A percentile compares a stretch with the other conserved stretches of the same genome.
These are phyloP conservation scores for Trapa bicornis DNA, from an alignment of 345 rosid genomes.

Conservation along the genomic window DNA sequence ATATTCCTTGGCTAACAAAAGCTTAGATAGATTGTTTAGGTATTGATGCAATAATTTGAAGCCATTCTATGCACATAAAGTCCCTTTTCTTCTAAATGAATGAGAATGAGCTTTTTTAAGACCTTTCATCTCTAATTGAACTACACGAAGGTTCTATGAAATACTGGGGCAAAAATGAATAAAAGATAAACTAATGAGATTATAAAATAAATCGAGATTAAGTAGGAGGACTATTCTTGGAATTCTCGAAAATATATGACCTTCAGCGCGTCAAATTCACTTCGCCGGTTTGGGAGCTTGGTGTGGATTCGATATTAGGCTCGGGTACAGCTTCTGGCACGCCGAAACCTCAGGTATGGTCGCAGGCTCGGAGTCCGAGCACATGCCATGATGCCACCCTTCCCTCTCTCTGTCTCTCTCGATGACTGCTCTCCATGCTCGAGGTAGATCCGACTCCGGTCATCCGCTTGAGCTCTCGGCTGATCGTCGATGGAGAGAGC, in stretches of 20 bases:
- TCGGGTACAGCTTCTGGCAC: constrained; percentile 21
- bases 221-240: not conserved
- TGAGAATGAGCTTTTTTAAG: too few relatives aligned
- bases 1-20: too few relatives aligned
- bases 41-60: too few relatives aligned
- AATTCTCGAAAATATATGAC: constrained; percentile 1
- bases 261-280: not conserved
- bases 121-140: too few relatives aligned
- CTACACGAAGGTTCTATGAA: too few relatives aligned
- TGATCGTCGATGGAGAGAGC: not conserved
- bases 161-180: not conserved
- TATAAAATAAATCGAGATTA: not conserved
- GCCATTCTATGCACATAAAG: too few relatives aligned
- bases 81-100: too few relatives aligned
- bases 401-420: constrained; percentile 1
- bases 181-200: not conserved
- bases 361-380: constrained; percentile 28
- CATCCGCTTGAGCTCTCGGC: not conserved
- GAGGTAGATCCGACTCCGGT: not conserved
- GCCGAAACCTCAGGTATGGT: constrained; percentile 35
- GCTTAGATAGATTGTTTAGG: too few relatives aligned
- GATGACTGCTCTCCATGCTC: not conserved
- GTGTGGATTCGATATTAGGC: constrained; percentile 34
- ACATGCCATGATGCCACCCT: not conserved
- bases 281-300: constrained; percentile 22